Conservation (phyloP, 2,329 filamentous ascomycete genomes). For the Colletotrichum sp. region DNA sequence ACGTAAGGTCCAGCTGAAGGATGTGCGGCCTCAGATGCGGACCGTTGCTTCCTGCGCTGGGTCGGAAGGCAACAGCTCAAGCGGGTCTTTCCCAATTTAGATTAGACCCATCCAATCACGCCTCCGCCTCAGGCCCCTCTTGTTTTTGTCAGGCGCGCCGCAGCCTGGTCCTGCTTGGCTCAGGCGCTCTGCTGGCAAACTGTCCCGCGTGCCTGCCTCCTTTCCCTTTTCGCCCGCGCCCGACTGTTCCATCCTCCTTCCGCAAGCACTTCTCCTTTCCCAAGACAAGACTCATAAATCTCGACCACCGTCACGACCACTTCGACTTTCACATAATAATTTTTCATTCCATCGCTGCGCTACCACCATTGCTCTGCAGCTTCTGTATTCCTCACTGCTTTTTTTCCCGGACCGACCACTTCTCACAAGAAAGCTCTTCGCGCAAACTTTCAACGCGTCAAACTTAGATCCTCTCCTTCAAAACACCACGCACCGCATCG, state of each 20-base stretch:
- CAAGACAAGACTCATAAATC: constrained; percentile 1
- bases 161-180: background rate
- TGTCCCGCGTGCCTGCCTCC: constrained; percentile 1
- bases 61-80: constrained; percentile 9
- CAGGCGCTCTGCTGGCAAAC: constrained; percentile 6
- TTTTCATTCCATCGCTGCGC: background rate
- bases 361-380: background rate
- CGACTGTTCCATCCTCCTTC: background rate
- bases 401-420: background rate
- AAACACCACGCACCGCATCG: background rate
- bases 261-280: background rate
- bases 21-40: background rate
- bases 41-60: constrained; percentile 2
- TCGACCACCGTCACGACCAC: background rate
- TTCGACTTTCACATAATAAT: background rate
- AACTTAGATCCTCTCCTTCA: background rate
- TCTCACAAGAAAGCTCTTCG: background rate
- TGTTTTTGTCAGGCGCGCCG: constrained; percentile 21
- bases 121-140: background rate
- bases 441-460: constrained; percentile 12
- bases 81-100: background rate
- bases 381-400: background rate
- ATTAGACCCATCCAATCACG: background rate
- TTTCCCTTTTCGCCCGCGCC: constrained; percentile 15
- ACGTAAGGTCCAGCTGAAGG: background rate